Evolutionary conservation across 305 asterid genomes (phyloP).

Genomic region (Fraxinus nigra): DNA sequence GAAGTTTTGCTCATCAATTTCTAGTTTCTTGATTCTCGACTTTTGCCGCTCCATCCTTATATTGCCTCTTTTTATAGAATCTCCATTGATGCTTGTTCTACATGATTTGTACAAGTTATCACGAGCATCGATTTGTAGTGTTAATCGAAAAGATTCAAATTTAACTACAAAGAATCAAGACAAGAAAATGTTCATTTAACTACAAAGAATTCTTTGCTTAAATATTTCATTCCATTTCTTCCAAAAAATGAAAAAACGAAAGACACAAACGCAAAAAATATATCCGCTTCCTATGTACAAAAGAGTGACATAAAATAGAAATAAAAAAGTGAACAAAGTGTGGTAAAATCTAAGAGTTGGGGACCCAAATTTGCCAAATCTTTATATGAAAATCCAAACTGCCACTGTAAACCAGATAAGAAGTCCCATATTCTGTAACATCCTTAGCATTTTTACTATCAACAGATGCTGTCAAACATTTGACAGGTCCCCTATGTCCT

Average conservation of each 20-base stretch:
- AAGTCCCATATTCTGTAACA: conserved; percentile 24
- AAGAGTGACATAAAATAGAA: not conserved
- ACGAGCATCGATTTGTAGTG: not conserved
- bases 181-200: not conserved
- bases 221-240: not conserved
- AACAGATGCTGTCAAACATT: conserved; percentile 58
- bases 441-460: conserved; percentile 18
- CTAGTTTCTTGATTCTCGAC: conserved; percentile 19
- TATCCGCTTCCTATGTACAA: conserved; percentile 2
- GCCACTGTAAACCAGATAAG: conserved; percentile 66
- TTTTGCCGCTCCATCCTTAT: not conserved
- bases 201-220: not conserved
- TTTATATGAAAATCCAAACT: conserved; percentile 70
- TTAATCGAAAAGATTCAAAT: not conserved
- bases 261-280: not conserved
- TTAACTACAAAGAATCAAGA: not conserved
- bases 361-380: conserved; percentile 57
- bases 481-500: conserved; percentile 78
- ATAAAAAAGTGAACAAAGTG: not conserved
- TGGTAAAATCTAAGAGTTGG: conserved; percentile 11
- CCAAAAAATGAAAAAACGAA: not conserved
- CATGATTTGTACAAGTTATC: not conserved
- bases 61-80: not conserved
- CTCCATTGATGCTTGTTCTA: not conserved
- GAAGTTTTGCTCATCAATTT: not conserved